Percentiles rank a stretch among this genome's conserved stretches.
These are phyloP conservation scores for Oldenlandia corymbosa DNA, from an alignment of 257 asterid species.

Conservation along the genomic window DNA sequence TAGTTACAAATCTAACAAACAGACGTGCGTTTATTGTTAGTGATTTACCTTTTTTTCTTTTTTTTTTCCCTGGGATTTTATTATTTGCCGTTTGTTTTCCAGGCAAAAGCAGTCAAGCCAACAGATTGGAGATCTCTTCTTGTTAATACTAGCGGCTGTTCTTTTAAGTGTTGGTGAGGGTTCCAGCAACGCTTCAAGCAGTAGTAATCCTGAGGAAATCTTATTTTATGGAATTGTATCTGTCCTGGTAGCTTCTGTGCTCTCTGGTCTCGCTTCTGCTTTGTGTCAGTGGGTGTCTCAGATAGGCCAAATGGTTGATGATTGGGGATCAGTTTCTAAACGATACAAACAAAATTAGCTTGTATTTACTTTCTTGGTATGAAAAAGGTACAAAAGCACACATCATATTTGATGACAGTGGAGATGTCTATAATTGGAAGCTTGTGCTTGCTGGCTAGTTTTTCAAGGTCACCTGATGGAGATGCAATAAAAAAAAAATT, in stretches of 20 bases:
- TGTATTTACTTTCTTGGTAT: slow-evolving; percentile 5
- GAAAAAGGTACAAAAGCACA: slow-evolving; percentile 72
- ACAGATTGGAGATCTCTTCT: slow-evolving; percentile 89
- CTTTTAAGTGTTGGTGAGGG: slow-evolving; percentile 92
- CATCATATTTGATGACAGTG: slow-evolving; percentile 92
- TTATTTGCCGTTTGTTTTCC: no score
- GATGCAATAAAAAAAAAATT: slow-evolving; percentile 51
- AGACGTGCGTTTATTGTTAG: no score
- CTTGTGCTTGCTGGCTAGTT: slow-evolving; percentile 79
- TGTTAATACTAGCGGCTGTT: slow-evolving; percentile 83
- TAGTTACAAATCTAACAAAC: no score
- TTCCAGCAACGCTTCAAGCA: slow-evolving; percentile 61
- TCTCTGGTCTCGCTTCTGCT: slow-evolving; percentile 95
- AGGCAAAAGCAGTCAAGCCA: slow-evolving; percentile 90
- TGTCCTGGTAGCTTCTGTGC: slow-evolving; percentile 84
- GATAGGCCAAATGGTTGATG: slow-evolving; percentile 38
- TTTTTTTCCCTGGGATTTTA: no score
- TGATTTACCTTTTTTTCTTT: no score
- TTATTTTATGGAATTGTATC: slow-evolving; percentile 81
- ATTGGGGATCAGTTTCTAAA: not conserved
- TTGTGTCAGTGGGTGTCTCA: slow-evolving; percentile 99
- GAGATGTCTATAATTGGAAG: slow-evolving; percentile 97
- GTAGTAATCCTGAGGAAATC: slow-evolving; percentile 60
- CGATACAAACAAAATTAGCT: not conserved
- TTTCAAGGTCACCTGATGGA: slow-evolving; percentile 91